Evolutionary conservation across 768 basidiomycete species (phyloP), one percentile per base, ranked within the genome.

Genomic region (Tulasnella sp.): DNA sequence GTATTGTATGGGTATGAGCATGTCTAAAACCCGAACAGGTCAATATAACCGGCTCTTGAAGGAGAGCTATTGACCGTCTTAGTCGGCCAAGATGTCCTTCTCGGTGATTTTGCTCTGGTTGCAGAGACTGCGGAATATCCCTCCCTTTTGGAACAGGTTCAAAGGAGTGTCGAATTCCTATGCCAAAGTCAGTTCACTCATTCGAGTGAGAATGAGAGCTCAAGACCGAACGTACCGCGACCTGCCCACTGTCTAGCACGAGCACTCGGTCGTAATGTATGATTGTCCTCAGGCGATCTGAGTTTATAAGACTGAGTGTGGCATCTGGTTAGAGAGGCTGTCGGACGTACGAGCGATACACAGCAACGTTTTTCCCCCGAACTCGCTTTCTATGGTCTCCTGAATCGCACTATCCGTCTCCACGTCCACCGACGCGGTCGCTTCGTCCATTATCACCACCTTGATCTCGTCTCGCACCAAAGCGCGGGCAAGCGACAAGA

Each of bases 201-300:
- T 63, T 59, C 19, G 54, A 62, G 14, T 57, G 63, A 21, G 58
- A 32, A 7, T 45, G 9, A 21, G 45, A 2, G 25, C 23, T 27
- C 6, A 46, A 43, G 32, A 48, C 36, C 45, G 37, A 2, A 63
- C 66, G 55, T 57, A 67, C 65, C 42, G 63, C 72, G 3, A 72
- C 69, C 8, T 61, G 70, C 4, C 80, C 80, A 62, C 83, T 79
- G 53, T 79, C 77, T 80, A 84, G 67, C 67, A 72, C 65, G 66
- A 78, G 70, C 74, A 89, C 69, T 27, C 67, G 62, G 58, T 75
- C 74, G 59, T 62, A 82, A 1, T 42, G 55, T 7, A 74, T 63
- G 8, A 74, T 57, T 9, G 59, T 60, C 21, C 59, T 52, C 2
- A 60, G 25, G 3, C 59, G 59, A 60, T 60, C 55, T 55, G 21